phyloP scores from a whole-genome alignment of 2,329 filamentous ascomycete species.

The Aspergillus vadensis region DNA sequence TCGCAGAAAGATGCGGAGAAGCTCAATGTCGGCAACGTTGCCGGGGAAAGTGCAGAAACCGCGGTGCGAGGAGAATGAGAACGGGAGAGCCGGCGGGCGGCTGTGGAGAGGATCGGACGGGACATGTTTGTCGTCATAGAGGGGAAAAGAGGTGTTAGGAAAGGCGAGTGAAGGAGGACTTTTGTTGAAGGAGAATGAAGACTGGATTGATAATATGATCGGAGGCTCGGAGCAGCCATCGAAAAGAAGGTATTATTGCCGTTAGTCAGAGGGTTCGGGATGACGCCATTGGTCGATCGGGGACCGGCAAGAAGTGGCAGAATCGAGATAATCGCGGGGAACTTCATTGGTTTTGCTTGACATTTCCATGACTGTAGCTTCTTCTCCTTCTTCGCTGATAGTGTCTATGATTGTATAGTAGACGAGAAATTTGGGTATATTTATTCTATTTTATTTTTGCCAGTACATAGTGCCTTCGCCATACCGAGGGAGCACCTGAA shows the following conservation, averaged over 20 bases:
- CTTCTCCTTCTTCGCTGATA: not conserved
- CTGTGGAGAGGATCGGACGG: conserved; percentile 29
- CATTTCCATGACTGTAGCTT: not conserved
- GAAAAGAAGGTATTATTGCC: conserved; percentile 10
- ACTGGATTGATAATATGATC: conserved; percentile 24
- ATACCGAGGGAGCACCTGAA: not conserved
- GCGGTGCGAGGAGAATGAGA: conserved; percentile 10
- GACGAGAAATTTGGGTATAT: not conserved
- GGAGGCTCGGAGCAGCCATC: conserved; percentile 19
- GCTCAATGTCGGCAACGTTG: conserved; percentile 22
- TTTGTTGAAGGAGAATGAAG: conserved; percentile 4
- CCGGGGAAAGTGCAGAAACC: conserved; percentile 26
- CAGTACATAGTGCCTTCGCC: not conserved
- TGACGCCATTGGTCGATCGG: conserved; percentile 33
- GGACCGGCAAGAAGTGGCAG: conserved; percentile 29
- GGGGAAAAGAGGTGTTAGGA: not conserved
- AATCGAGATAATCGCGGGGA: conserved; percentile 25
- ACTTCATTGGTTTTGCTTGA: not conserved
- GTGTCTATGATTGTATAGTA: not conserved
- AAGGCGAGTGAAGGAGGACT: not conserved
- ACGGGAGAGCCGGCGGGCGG: conserved; percentile 29
- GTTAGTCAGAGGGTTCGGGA: conserved; percentile 33
- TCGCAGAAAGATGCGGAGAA: conserved; percentile 35
- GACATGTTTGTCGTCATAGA: conserved; percentile 29
- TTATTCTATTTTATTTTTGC: too few relatives aligned